phyloP scores from a whole-genome alignment of 768 basidiomycete species.

The Panaeolus papilionaceus region DNA sequence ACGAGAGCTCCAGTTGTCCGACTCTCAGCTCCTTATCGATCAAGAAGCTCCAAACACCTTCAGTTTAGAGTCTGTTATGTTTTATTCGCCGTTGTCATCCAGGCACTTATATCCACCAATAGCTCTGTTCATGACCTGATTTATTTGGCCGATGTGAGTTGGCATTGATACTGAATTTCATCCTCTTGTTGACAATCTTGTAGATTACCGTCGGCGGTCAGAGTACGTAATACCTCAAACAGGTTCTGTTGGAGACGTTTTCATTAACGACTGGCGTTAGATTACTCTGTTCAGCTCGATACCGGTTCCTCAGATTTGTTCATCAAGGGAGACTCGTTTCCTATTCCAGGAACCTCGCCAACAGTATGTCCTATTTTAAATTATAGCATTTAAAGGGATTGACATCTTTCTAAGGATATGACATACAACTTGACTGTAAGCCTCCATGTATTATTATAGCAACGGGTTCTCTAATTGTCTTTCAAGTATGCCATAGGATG shows the following conservation, averaged over 20 bases:
- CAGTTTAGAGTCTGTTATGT: slow-evolving; percentile 45
- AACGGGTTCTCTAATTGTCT: neutral
- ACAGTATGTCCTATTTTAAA: slow-evolving; percentile 47
- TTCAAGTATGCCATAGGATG: slow-evolving; percentile 82
- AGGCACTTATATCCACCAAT: neutral
- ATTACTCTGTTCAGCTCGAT: slow-evolving; percentile 79
- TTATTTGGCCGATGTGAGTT: slow-evolving; percentile 77
- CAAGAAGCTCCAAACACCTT: slow-evolving; percentile 40
- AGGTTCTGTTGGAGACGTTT: slow-evolving; percentile 1
- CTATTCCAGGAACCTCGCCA: slow-evolving; percentile 53
- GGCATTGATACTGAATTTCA: slow-evolving; percentile 16
- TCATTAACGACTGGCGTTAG: slow-evolving; percentile 40
- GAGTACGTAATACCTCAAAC: slow-evolving; percentile 45
- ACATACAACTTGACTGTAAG: slow-evolving; percentile 71
- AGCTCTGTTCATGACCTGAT: slow-evolving; percentile 81
- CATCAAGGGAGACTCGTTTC: slow-evolving; percentile 55
- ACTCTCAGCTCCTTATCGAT: slow-evolving; percentile 42
- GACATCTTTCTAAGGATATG: slow-evolving; percentile 39
- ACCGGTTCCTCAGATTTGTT: slow-evolving; percentile 88
- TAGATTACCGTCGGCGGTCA: slow-evolving; percentile 72
- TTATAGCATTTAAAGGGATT: slow-evolving; percentile 21
- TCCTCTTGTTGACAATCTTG: slow-evolving; percentile 19
- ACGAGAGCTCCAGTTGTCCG: slow-evolving; percentile 39
- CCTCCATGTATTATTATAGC: neutral
- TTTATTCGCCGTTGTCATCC: neutral